Conservation (phyloP, 768 basidiomycete species). For the Mycena rosella region DNA sequence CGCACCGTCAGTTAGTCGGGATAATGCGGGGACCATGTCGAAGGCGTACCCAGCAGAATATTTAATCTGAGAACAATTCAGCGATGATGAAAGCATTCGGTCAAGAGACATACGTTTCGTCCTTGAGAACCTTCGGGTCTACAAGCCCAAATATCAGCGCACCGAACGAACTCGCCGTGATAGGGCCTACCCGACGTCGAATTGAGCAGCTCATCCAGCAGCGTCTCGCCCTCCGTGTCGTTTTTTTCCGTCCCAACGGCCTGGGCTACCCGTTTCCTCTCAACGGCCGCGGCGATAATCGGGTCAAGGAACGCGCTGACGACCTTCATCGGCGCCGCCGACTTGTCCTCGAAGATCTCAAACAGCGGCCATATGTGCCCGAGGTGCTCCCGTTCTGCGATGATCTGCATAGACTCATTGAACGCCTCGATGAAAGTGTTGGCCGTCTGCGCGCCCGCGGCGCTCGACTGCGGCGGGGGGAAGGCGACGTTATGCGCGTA, state of each 20-base stretch:
- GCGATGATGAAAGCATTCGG: background rate
- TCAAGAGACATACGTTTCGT: slow-evolving; percentile 54
- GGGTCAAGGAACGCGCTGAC: slow-evolving; percentile 69
- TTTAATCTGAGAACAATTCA: slow-evolving; percentile 25
- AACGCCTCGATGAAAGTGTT: slow-evolving; percentile 64
- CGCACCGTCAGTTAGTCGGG: background rate
- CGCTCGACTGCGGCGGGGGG: slow-evolving; percentile 32
- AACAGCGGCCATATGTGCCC: slow-evolving; percentile 63
- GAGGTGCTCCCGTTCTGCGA: slow-evolving; percentile 54
- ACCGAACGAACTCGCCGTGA: background rate
- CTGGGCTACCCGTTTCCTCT: slow-evolving; percentile 47
- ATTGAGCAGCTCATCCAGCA: slow-evolving; percentile 67
- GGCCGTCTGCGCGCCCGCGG: slow-evolving; percentile 39
- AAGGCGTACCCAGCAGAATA: slow-evolving; percentile 30
- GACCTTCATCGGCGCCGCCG: slow-evolving; percentile 58
- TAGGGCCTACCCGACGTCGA: slow-evolving; percentile 59
- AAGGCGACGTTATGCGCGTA: slow-evolving; percentile 54
- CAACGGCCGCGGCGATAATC: slow-evolving; percentile 62
- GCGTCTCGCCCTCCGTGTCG: slow-evolving; percentile 49
- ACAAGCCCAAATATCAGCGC: background rate
- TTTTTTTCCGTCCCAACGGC: slow-evolving; percentile 24
- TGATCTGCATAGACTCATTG: slow-evolving; percentile 57
- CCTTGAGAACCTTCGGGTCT: slow-evolving; percentile 59
- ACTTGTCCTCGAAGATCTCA: slow-evolving; percentile 66
- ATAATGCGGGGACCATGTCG: background rate